Evolutionary conservation across 805 yeast genomes (phyloP), one percentile per base, ranked within the genome.

Genomic region (Saccharomycopsis fibuligera): DNA sequence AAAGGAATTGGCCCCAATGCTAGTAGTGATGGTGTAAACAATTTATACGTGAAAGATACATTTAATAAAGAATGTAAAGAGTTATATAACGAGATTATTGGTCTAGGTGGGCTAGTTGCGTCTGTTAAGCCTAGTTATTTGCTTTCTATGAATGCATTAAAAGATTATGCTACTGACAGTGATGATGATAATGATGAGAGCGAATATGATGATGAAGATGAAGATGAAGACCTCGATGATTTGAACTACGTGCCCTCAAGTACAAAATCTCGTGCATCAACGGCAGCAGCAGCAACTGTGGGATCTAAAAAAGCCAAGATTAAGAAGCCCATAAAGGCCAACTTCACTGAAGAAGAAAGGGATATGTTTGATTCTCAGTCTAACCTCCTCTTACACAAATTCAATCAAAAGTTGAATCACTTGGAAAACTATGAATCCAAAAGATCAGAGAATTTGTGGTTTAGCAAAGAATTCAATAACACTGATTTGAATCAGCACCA

Each of bases 351-450:
- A 17, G 53, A 52, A 30, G 53, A 52, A 21, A 30, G 50, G 22
- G 55, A 52, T 31, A 25, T 43, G n/a, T 52, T 52, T 44, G 55
- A 52, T 33, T 30, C 51, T 2, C 43, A 46, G 16, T 40, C 51
- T 31, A 49, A 49, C 35, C 23, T 43, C 3, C 19, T 52, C 16
- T 16, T 52, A 5, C 53, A 49, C n/a, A 50, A 52, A 23, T 49
- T 49, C 39, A 23, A 38, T 12, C 31, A 39, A 31, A 52, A 49
- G 25, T 27, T 52, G 42, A 49, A 44, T 23, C 48, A 49, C 36
- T 46, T 52, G 25, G 55, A 52, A 24, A 33, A 21, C 2, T 52
- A 52, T 25, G 55, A 52, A 35, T 17, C 27, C 9, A 44, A 49
- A 35, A 29, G 55, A 43, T 44, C 19, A 29, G 43, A 52, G 22